phyloP scores from a whole-genome alignment of 2,329 filamentous ascomycete species.

The Stromatinia cepivora region DNA sequence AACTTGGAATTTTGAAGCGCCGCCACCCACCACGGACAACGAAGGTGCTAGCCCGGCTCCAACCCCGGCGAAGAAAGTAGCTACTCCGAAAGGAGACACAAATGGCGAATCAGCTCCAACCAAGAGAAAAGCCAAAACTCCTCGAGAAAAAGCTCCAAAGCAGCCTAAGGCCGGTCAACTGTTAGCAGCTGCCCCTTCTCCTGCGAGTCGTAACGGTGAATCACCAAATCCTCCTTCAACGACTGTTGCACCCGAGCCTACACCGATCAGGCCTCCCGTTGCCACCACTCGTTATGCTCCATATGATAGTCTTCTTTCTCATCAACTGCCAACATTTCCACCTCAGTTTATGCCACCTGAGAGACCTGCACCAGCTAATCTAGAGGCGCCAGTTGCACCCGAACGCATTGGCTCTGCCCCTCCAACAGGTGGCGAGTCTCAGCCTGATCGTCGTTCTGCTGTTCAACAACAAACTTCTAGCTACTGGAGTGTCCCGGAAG shows the following conservation, averaged over 20 bases:
- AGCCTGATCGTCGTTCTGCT: conserved; percentile 34
- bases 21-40: conserved; percentile 53
- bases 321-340: conserved; percentile 27
- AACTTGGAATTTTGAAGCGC: conserved; percentile 66
- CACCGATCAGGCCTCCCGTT: conserved; percentile 28
- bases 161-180: conserved; percentile 40
- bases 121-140: conserved; percentile 42
- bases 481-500: conserved; percentile 85
- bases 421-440: conserved; percentile 33
- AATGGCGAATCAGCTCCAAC: conserved; percentile 42
- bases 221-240: conserved; percentile 32
- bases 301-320: conserved; percentile 31
- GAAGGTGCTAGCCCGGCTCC: conserved; percentile 59
- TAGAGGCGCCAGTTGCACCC: conserved; percentile 33
- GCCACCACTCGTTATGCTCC: conserved; percentile 30
- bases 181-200: conserved; percentile 35
- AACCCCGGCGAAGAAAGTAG: conserved; percentile 56
- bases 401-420: conserved; percentile 38
- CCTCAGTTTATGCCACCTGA: conserved; percentile 32
- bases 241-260: conserved; percentile 17
- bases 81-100: conserved; percentile 46
- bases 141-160: conserved; percentile 37
- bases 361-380: conserved; percentile 28
- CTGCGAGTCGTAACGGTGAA: conserved; percentile 28
- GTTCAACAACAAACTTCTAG: conserved; percentile 67